These are phyloP conservation scores for Elasticomyces elasticus DNA, from an alignment of 495 filamentous ascomycete species.

Conservation along the genomic window DNA sequence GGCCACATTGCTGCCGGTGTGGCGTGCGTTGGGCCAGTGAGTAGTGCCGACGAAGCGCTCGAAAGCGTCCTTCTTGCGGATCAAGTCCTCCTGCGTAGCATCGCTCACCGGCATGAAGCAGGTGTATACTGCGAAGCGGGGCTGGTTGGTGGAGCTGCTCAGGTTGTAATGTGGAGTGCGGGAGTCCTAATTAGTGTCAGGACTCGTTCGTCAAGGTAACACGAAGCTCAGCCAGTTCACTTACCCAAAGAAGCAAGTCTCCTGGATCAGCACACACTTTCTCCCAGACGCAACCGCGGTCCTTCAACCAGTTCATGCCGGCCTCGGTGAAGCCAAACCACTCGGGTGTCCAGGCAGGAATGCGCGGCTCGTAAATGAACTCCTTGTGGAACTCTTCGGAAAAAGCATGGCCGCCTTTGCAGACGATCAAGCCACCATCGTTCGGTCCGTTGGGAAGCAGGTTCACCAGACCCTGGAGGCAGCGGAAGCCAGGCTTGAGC, in stretches of 20 bases:
- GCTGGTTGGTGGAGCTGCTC: conserved; percentile 30
- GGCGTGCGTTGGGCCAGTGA: conserved; percentile 36
- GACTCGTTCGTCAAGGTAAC: no score
- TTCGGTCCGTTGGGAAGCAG: conserved; percentile 35
- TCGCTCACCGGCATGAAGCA: conserved; percentile 35
- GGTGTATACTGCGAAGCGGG: conserved; percentile 36
- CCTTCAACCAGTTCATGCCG: conserved; percentile 36
- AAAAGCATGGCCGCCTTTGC: conserved; percentile 33
- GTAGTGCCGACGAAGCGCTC: conserved; percentile 32
- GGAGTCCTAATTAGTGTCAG: no score
- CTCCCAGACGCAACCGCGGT: conserved; percentile 30
- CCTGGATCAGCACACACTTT: conserved; percentile 36
- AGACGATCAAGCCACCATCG: conserved; percentile 36
- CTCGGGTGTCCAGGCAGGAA: conserved; percentile 31
- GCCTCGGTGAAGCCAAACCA: conserved; percentile 32
- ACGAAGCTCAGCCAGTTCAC: no score
- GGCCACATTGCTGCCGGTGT: conserved; percentile 19
- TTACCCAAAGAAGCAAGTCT: no score
- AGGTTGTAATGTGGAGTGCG: conserved; percentile 35
- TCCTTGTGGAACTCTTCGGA: conserved; percentile 34
- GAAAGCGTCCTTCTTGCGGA: conserved; percentile 33
- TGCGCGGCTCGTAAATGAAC: conserved; percentile 31
- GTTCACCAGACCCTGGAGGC: conserved; percentile 42
- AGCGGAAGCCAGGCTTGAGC: conserved; percentile 35
- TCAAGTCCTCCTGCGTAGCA: conserved; percentile 29